These are phyloP conservation scores for Cenchrus purpureus DNA, from an alignment of 176 grass and related monocot species.

Conservation along the genomic window DNA sequence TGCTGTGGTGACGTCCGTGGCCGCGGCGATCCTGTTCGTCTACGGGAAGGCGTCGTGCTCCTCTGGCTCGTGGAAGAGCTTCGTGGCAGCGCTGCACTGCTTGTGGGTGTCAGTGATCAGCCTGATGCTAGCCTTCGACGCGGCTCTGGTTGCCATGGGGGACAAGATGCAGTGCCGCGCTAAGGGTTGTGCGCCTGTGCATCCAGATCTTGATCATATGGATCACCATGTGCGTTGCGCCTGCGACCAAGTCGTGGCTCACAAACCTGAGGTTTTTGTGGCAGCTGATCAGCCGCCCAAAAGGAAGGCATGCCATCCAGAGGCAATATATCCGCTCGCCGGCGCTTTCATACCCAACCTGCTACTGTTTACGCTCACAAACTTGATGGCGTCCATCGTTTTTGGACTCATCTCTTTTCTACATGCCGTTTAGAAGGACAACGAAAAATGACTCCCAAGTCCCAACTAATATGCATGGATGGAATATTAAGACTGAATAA, in stretches of 20 bases:
- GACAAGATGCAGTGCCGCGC: too few relatives aligned
- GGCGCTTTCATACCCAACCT: not conserved
- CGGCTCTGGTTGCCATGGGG: not conserved
- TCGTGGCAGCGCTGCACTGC: not conserved
- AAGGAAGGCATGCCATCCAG: not conserved
- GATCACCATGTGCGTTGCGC: not conserved
- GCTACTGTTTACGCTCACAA: not conserved
- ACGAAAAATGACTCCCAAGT: too few relatives aligned
- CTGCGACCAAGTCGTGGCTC: not conserved
- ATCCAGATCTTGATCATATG: accelerated
- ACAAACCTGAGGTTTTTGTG: too few relatives aligned
- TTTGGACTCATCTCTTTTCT: too few relatives aligned
- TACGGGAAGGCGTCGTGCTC: not conserved
- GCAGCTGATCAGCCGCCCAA: too few relatives aligned
- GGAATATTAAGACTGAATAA: too few relatives aligned
- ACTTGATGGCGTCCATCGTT: too few relatives aligned
- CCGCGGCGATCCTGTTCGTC: constrained; percentile 6
- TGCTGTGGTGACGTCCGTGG: not conserved
- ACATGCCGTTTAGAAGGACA: too few relatives aligned
- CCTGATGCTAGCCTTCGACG: constrained; percentile 29
- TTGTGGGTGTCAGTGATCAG: not conserved
- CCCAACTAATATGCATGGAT: too few relatives aligned
- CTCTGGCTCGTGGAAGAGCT: constrained; percentile 9
- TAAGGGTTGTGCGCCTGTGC: too few relatives aligned
- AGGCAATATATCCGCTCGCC: not conserved